A percentile compares a stretch with the other conserved stretches of the same genome.
Conservation (phyloP, 2,329 filamentous ascomycete genomes). For the Zopfia rhizophila region DNA sequence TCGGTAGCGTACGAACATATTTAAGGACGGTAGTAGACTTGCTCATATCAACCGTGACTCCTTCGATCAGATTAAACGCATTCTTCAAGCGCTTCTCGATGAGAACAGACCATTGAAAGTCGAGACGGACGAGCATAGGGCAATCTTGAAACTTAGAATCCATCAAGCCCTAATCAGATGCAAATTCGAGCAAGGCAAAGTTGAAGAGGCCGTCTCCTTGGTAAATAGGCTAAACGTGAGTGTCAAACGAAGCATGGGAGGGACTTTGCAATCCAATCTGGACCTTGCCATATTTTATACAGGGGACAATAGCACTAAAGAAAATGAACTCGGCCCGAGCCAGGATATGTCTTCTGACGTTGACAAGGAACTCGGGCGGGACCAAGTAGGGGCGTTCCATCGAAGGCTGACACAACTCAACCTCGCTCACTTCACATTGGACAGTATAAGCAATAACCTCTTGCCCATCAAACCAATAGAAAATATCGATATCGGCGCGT, state of each 20-base stretch:
- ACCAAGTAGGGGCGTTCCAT: constrained; percentile 13
- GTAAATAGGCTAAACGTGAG: neutral
- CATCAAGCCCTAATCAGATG: constrained; percentile 8
- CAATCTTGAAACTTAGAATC: constrained; percentile 2
- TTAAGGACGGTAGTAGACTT: constrained; percentile 21
- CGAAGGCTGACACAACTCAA: constrained; percentile 9
- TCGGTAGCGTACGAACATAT: constrained; percentile 24
- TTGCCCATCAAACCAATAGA: constrained; percentile 16
- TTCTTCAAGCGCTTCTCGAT: neutral
- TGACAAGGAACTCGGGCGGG: constrained; percentile 3
- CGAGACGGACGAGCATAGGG: constrained; percentile 17
- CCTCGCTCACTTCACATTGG: constrained; percentile 13
- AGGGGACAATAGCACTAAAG: constrained; percentile 1
- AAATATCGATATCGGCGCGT: constrained; percentile 23
- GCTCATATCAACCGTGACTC: neutral
- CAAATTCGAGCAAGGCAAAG: constrained; percentile 14
- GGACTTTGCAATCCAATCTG: constrained; percentile 7
- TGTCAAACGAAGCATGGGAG: neutral
- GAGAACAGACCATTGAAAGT: constrained; percentile 7
- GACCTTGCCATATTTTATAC: constrained; percentile 7
- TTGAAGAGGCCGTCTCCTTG: constrained; percentile 6
- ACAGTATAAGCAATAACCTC: neutral
- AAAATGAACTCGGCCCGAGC: constrained; percentile 7
- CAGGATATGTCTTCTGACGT: constrained; percentile 9
- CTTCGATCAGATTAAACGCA: constrained; percentile 5